These are phyloP conservation scores for Salicornia ramosissima DNA, from an alignment of 148 eudicot species.

Conservation along the genomic window DNA sequence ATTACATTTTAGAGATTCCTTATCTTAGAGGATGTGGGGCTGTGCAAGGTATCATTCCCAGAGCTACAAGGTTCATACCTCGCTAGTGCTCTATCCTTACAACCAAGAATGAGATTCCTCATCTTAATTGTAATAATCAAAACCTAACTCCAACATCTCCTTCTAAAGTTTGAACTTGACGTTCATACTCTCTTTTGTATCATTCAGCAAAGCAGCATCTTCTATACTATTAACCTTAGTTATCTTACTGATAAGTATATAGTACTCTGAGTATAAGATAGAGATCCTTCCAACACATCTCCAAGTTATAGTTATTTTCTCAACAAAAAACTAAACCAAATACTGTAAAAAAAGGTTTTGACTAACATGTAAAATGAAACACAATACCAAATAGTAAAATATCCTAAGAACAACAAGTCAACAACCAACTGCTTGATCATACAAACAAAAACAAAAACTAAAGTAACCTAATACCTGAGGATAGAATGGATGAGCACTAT, in stretches of 20 bases:
- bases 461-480: slow-evolving; percentile 63
- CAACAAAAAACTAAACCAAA: no score
- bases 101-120: no score
- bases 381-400: not conserved
- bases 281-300: not conserved
- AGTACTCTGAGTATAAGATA: no score
- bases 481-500: slow-evolving; percentile 47
- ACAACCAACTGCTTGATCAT: not conserved
- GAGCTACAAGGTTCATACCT: no score
- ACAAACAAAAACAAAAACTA: not conserved
- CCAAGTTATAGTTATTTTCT: no score
- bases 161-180: not conserved
- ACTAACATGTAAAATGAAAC: not conserved
- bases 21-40: no score
- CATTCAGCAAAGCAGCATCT: not conserved
- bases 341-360: no score
- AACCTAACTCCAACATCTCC: not conserved
- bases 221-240: no score
- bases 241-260: no score
- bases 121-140: not conserved
- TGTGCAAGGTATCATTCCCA: no score
- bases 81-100: no score
- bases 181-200: not conserved
- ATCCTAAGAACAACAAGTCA: not conserved
- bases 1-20: not conserved